These are phyloP conservation scores for Cladophialophora carrionii DNA, from an alignment of 2,329 filamentous ascomycete genomes.

Conservation along the genomic window DNA sequence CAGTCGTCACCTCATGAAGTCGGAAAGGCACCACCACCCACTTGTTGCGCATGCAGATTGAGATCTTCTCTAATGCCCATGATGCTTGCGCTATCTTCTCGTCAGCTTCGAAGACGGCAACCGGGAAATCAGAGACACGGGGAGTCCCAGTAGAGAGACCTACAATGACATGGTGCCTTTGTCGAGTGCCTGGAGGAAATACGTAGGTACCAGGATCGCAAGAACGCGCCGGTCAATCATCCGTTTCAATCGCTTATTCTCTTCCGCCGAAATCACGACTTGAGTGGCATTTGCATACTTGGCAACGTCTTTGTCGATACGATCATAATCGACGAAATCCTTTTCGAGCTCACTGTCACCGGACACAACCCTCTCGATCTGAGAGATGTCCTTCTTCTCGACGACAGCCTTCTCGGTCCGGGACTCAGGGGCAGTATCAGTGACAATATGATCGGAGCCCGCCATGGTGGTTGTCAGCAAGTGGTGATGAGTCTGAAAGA, in stretches of 20 bases:
- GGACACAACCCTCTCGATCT: background rate
- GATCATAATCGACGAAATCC: slow-evolving; percentile 60
- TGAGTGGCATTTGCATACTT: slow-evolving; percentile 64
- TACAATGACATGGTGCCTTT: slow-evolving; percentile 44
- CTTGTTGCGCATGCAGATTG: slow-evolving; percentile 49
- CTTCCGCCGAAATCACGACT: slow-evolving; percentile 62
- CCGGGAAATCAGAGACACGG: background rate
- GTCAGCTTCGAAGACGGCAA: background rate
- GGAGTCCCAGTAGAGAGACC: background rate
- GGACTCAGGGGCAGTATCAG: background rate
- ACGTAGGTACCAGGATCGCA: slow-evolving; percentile 71
- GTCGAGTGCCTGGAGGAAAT: slow-evolving; percentile 65
- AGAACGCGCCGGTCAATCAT: slow-evolving; percentile 71
- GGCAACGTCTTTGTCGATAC: slow-evolving; percentile 71
- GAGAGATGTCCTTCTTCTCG: background rate
- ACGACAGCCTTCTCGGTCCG: background rate
- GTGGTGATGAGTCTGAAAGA: background rate
- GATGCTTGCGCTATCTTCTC: slow-evolving; percentile 46
- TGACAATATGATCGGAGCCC: background rate
- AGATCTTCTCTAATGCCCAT: slow-evolving; percentile 52
- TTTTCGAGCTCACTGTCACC: slow-evolving; percentile 51
- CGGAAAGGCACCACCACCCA: slow-evolving; percentile 24
- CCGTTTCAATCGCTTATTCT: slow-evolving; percentile 63
- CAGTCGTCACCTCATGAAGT: background rate
- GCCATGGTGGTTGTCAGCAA: background rate